A percentile compares a stretch with the other conserved stretches of the same genome.
These are phyloP conservation scores for Acacia concinna DNA, from an alignment of 331 rosid genomes.

Conservation along the genomic window DNA sequence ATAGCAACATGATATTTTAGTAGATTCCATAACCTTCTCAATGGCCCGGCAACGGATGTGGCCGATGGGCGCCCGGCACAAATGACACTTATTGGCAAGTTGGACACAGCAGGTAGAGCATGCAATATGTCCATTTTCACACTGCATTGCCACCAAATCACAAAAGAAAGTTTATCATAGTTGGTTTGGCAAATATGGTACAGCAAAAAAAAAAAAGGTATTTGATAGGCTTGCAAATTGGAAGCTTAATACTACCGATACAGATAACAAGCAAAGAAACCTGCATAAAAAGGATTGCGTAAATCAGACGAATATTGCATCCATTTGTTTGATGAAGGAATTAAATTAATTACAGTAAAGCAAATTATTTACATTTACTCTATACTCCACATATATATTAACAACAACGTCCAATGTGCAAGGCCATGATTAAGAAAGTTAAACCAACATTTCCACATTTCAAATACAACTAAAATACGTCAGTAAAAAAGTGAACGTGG, in stretches of 20 bases:
- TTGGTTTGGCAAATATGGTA: not conserved
- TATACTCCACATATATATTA: no score
- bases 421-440: no score
- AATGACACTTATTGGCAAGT: conserved; percentile 59
- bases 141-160: no score
- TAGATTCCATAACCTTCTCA: conserved; percentile 40
- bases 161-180: conserved; percentile 5
- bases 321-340: not conserved
- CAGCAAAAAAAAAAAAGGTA: not conserved
- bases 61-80: conserved; percentile 67
- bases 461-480: no score
- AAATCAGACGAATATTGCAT: not conserved
- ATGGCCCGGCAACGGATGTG: conserved; percentile 73
- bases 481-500: not conserved
- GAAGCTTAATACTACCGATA: not conserved
- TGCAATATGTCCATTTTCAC: no score
- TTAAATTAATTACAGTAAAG: no score
- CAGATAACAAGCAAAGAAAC: not conserved
- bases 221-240: not conserved
- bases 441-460: no score
- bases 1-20: no score
- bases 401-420: no score
- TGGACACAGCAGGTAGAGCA: not conserved
- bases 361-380: no score
- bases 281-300: not conserved